Conservation (phyloP, 148 eudicot species). For the Drosera capensis region DNA sequence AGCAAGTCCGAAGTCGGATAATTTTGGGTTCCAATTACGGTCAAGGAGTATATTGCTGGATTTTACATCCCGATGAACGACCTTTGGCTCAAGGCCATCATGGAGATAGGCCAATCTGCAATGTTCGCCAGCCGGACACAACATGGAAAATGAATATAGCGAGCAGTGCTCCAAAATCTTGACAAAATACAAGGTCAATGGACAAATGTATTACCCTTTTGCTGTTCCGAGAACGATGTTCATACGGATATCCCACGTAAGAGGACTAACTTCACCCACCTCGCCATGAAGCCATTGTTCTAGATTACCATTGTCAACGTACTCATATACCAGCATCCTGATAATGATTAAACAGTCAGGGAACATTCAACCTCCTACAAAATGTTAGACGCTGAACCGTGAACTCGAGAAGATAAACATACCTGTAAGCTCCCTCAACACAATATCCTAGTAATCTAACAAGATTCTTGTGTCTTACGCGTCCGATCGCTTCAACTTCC, state of each 20-base stretch:
- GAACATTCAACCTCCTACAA: not conserved
- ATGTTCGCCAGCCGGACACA: too few species aligned
- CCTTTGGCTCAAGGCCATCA: slow-evolving; percentile 93
- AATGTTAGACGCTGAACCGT: not conserved
- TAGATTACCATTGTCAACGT: slow-evolving; percentile 83
- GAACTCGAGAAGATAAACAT: slow-evolving; percentile 3
- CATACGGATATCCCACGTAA: slow-evolving; percentile 81
- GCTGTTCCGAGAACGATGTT: slow-evolving; percentile 74
- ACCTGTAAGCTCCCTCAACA: slow-evolving; percentile 95
- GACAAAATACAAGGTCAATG: not conserved
- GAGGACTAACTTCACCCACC: slow-evolving; percentile 80
- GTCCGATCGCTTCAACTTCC: slow-evolving; percentile 93
- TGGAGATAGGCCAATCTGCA: slow-evolving; percentile 88
- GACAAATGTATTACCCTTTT: slow-evolving; percentile 44
- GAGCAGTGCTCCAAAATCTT: too few species aligned
- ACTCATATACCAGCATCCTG: slow-evolving; percentile 95
- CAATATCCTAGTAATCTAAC: slow-evolving; percentile 89
- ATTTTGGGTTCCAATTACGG: slow-evolving; percentile 61
- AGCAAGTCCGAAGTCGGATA: slow-evolving; percentile 91
- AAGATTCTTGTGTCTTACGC: slow-evolving; percentile 90
- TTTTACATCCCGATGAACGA: slow-evolving; percentile 83
- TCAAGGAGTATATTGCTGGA: slow-evolving; percentile 79
- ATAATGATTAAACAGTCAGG: slow-evolving; percentile 2
- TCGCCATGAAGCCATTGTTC: slow-evolving; percentile 95
- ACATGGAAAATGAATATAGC: too few species aligned